Evolutionary conservation across 208 protist species (phyloP).

Genomic region (Crithidia thermophila): DNA sequence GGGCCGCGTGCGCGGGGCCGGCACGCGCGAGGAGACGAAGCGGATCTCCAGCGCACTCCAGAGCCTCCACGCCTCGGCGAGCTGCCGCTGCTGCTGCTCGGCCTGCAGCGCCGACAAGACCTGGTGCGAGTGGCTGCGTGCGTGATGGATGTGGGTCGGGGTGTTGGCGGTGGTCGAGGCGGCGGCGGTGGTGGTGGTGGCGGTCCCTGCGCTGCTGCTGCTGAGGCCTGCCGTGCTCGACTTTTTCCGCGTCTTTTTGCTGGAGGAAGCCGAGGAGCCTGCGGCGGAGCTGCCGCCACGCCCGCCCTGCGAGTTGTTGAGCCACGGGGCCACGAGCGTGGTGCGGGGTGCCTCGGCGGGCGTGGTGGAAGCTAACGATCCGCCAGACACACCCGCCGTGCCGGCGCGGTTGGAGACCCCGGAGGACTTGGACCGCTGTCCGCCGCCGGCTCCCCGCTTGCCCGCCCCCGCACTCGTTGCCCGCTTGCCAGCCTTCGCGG

Average conservation of each 20-base stretch:
- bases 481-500: slow-evolving; percentile 14
- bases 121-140: too few relatives aligned
- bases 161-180: neutral
- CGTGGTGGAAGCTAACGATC: too few relatives aligned
- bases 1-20: neutral
- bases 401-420: neutral
- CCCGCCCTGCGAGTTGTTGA: slow-evolving; percentile 1
- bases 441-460: slow-evolving; percentile 17
- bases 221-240: neutral
- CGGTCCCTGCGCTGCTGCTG: neutral
- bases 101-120: neutral
- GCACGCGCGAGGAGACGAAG: slow-evolving; percentile 6
- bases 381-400: neutral
- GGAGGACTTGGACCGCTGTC: slow-evolving; percentile 20
- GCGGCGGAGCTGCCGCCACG: neutral
- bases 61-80: slow-evolving; percentile 23
- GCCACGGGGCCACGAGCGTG: slow-evolving; percentile 7
- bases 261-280: neutral
- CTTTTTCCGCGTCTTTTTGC: slow-evolving; percentile 13
- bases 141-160: neutral
- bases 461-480: slow-evolving; percentile 9
- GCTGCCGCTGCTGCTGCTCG: slow-evolving; percentile 20
- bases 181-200: neutral
- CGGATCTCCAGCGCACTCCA: slow-evolving; percentile 22
- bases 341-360: slow-evolving; percentile 5